Base-by-base conservation (phyloP, 441 rosid species). In the Adansonia madagascariensis region DNA sequence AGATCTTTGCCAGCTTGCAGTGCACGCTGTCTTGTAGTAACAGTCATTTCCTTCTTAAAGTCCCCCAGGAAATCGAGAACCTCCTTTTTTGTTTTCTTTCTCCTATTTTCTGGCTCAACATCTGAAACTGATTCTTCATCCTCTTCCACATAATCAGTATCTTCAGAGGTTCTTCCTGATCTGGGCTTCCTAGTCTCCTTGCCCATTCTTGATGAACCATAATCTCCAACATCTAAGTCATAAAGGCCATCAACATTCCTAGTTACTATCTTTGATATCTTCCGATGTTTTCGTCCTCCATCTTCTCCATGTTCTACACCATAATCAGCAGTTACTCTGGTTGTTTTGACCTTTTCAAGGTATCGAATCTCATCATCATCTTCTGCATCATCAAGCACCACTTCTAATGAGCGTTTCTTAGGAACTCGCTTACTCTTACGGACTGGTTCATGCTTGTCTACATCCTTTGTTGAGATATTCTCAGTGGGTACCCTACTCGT, bases 371-470 rank as follows among this genome's bases (percentile, higher is more conserved):
- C 90, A 49, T 76, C 88, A 77, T 86, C 86, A 59, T 85, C 71
- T 62, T 74, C 78, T 14, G 31, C 50, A 63, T 85, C 90, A 24
- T 84, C 79, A 68, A 85, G 79, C 44, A 76, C 86, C 27, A 81
- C 86, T 62, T 85, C 87, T 79, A 84, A 66, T 65, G 82, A 69
- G n/a, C 85, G 85, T 77, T 74, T 87, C 80, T 85, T 85, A 49
- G 85, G 86, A 72, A 85, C 81, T 65, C 87, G 79, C 85, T 78
- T 85, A 78, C 90, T 85, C 84, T 87, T 87, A 67, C 90, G 85
- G 77, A 84, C 79, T n/a, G 88, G 82, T 65, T 81, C 85, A 60
- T 56, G 73, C 75, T 55, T 76, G 9, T 71, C 80, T 64, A 68
- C 71, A 53, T 57, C 79, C 74, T 70, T 62, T 64, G 11, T 50